Percentiles rank a stretch among this genome's conserved stretches.
These are phyloP conservation scores for Candida anglica DNA, from an alignment of 805 yeast species.

Conservation along the genomic window DNA sequence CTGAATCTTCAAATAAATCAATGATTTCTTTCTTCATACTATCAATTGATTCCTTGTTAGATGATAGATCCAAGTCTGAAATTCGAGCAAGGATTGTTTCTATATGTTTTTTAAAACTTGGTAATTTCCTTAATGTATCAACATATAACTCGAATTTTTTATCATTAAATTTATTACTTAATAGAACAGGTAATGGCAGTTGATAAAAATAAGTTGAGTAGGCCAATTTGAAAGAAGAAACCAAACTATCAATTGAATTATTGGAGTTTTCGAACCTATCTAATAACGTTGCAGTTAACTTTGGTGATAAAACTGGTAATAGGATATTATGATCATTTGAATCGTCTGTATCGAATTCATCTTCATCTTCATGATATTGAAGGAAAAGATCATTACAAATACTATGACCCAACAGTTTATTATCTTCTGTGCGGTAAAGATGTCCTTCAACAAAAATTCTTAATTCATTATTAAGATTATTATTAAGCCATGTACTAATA, in stretches of 20 bases:
- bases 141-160: slow-evolving; percentile 11
- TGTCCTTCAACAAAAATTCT: slow-evolving; percentile 23
- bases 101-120: slow-evolving; percentile 32
- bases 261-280: slow-evolving; percentile 34
- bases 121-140: slow-evolving; percentile 26
- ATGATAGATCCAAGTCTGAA: no score
- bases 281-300: slow-evolving; percentile 21
- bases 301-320: slow-evolving; percentile 19
- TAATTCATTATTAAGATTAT: slow-evolving; percentile 26
- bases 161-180: slow-evolving; percentile 8
- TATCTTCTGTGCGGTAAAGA: slow-evolving; percentile 29
- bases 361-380: slow-evolving; percentile 15
- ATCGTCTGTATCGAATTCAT: background rate
- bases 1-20: slow-evolving; percentile 8
- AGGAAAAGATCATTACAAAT: slow-evolving; percentile 31
- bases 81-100: slow-evolving; percentile 20
- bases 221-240: slow-evolving; percentile 32
- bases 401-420: slow-evolving; percentile 27
- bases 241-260: slow-evolving; percentile 37
- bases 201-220: slow-evolving; percentile 39
- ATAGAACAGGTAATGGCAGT: slow-evolving; percentile 27
- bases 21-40: slow-evolving; percentile 1
- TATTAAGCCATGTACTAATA: slow-evolving; percentile 34
- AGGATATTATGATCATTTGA: no score
- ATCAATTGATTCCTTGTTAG: slow-evolving; percentile 4